phyloP scores from a whole-genome alignment of 2,329 filamentous ascomycete species.

The Orbilia ellipsospora region DNA sequence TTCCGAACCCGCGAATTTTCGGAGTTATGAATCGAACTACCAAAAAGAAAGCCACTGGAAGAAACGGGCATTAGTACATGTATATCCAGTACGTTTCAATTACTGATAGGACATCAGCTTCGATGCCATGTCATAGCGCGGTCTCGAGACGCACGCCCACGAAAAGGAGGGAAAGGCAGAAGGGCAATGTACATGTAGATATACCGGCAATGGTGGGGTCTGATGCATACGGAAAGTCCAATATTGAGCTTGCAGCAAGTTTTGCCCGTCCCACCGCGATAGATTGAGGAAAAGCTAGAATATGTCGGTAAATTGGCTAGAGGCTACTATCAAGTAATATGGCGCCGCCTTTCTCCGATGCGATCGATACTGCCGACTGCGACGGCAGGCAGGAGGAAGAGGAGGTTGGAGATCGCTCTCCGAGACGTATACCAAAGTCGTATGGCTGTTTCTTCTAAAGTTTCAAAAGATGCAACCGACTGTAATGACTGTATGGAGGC shows the following conservation, averaged over 20 bases:
- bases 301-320: not conserved
- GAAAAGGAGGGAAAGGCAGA: not conserved
- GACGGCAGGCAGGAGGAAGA: not conserved
- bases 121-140: constrained; percentile 22
- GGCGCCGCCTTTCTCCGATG: constrained; percentile 1
- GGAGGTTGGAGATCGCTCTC: constrained; percentile 15
- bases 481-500: not conserved
- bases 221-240: constrained; percentile 41
- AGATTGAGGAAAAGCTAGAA: not conserved
- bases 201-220: constrained; percentile 10
- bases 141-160: not conserved
- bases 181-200: not conserved
- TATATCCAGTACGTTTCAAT: constrained; percentile 21
- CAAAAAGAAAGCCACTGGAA: constrained; percentile 27
- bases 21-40: constrained; percentile 23
- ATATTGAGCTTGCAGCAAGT: not conserved
- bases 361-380: not conserved
- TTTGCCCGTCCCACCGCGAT: not conserved
- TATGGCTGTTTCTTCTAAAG: not conserved
- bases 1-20: constrained; percentile 32
- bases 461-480: constrained; percentile 18
- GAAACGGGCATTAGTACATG: constrained; percentile 37
- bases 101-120: constrained; percentile 3
- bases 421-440: constrained; percentile 4
- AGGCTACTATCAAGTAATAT: constrained; percentile 5